A percentile compares a stretch with the other conserved stretches of the same genome.
Evolutionary conservation across 805 yeast species (phyloP).

Genomic region (Candida alai): DNA sequence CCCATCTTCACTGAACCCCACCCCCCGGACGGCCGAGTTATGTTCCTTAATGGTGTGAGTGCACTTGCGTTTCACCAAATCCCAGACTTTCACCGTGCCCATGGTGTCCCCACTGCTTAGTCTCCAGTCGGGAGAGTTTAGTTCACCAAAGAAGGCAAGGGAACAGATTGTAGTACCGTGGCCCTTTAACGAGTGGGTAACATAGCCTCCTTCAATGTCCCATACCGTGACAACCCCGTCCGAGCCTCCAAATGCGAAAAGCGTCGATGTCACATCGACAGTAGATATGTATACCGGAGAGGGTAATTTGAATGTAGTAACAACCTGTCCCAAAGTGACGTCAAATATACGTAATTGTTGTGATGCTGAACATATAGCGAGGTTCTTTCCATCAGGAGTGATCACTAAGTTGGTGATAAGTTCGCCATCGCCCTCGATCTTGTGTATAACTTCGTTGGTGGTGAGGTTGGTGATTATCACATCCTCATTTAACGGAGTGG

Average conservation of each 20-base stretch:
- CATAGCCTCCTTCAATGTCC: slow-evolving; percentile 84
- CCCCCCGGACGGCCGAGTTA: slow-evolving; percentile 78
- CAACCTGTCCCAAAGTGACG: slow-evolving; percentile 34
- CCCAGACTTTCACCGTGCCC: slow-evolving; percentile 57
- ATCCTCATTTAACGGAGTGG: slow-evolving; percentile 78
- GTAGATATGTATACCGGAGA: slow-evolving; percentile 81
- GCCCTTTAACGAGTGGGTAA: slow-evolving; percentile 88
- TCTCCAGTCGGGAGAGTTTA: slow-evolving; percentile 66
- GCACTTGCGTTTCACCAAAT: slow-evolving; percentile 71
- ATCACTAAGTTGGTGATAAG: slow-evolving; percentile 68
- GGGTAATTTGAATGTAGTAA: slow-evolving; percentile 54
- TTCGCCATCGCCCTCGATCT: slow-evolving; percentile 82
- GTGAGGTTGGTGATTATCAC: slow-evolving; percentile 63
- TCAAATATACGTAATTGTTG: slow-evolving; percentile 72
- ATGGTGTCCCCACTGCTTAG: slow-evolving; percentile 67
- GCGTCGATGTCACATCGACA: slow-evolving; percentile 75
- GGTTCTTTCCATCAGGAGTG: slow-evolving; percentile 67
- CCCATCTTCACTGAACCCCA: slow-evolving; percentile 57
- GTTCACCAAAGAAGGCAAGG: slow-evolving; percentile 66
- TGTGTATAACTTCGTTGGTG: slow-evolving; percentile 54
- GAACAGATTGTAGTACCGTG: slow-evolving; percentile 89
- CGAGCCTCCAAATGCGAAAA: slow-evolving; percentile 91
- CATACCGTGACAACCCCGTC: slow-evolving; percentile 91
- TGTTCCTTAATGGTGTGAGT: slow-evolving; percentile 67
- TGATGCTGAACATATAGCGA: slow-evolving; percentile 79